phyloP scores from a whole-genome alignment of 202 grass and related monocot species.

The Tripidium arundinaceum region DNA sequence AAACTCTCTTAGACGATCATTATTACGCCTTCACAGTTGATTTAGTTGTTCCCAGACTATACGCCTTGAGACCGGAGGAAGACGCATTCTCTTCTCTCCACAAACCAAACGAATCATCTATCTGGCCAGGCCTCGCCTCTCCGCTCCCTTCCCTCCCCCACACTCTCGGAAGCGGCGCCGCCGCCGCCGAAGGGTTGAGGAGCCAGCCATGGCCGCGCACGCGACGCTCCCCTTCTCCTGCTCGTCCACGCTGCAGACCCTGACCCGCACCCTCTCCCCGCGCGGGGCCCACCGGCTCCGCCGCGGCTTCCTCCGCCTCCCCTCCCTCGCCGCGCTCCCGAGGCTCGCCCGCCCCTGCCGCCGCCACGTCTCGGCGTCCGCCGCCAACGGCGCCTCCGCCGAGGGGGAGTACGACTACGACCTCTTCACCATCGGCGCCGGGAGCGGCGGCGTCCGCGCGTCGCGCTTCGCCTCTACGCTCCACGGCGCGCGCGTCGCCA shows the following conservation, averaged over 20 bases:
- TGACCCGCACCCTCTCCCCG: slow-evolving; percentile 39
- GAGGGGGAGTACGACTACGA: slow-evolving; percentile 65
- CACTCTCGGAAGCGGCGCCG: slow-evolving; percentile 23
- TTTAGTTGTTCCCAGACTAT: accelerated
- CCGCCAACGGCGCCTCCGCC: slow-evolving; percentile 35
- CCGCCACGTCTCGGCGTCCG: slow-evolving; percentile 18
- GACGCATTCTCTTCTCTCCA: slow-evolving; percentile 10
- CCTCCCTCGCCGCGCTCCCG: slow-evolving; percentile 25
- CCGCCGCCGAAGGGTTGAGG: background rate
- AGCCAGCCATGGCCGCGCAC: slow-evolving; percentile 50
- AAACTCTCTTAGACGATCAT: accelerated
- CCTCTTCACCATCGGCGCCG: slow-evolving; percentile 93
- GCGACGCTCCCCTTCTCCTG: slow-evolving; percentile 51
- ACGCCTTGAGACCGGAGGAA: slow-evolving; percentile 8
- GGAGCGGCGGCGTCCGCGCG: slow-evolving; percentile 88
- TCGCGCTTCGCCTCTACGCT: slow-evolving; percentile 81
- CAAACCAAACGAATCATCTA: slow-evolving; percentile 13
- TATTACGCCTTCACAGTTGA: background rate
- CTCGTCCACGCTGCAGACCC: slow-evolving; percentile 53
- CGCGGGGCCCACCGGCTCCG: slow-evolving; percentile 27
- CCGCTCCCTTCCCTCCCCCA: slow-evolving; percentile 16
- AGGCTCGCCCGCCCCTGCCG: slow-evolving; percentile 21
- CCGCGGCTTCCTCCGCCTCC: slow-evolving; percentile 33
- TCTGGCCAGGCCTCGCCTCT: background rate
- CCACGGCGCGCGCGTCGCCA: slow-evolving; percentile 66